phyloP scores from a whole-genome alignment of 768 basidiomycete genomes.

The Serendipita sp. region DNA sequence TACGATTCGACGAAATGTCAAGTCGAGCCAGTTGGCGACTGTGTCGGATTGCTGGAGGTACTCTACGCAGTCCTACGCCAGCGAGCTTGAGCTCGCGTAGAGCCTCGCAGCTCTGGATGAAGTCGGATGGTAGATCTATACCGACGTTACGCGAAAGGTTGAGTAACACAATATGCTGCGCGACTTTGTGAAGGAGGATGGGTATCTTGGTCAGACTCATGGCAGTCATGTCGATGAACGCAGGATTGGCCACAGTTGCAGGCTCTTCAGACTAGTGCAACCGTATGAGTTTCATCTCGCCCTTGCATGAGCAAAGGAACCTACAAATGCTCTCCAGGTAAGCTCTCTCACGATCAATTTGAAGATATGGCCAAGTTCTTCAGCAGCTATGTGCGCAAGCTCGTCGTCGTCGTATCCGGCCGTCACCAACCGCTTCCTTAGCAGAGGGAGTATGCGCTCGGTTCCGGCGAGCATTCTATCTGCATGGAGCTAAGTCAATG shows the following conservation, averaged over 20 bases:
- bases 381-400: background rate
- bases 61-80: conserved; percentile 88
- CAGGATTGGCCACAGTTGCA: background rate
- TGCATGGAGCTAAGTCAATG: background rate
- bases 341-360: background rate
- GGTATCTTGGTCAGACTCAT: conserved; percentile 78
- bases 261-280: background rate
- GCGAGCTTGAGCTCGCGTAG: conserved; percentile 76
- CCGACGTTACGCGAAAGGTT: conserved; percentile 89
- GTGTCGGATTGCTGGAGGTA: conserved; percentile 70
- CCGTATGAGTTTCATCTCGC: background rate
- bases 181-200: conserved; percentile 67
- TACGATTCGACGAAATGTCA: conserved; percentile 83
- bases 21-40: conserved; percentile 59
- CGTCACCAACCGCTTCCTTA: background rate
- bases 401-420: conserved; percentile 2
- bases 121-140: conserved; percentile 92
- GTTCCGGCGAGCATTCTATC: conserved; percentile 4
- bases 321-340: background rate
- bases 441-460: background rate
- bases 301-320: background rate
- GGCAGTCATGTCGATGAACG: conserved; percentile 47
- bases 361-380: conserved; percentile 5
- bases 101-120: conserved; percentile 72
- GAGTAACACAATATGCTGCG: conserved; percentile 67